Evolutionary conservation across 805 yeast species (phyloP).

Genomic region (Sungouiozyma ichnusensis): DNA sequence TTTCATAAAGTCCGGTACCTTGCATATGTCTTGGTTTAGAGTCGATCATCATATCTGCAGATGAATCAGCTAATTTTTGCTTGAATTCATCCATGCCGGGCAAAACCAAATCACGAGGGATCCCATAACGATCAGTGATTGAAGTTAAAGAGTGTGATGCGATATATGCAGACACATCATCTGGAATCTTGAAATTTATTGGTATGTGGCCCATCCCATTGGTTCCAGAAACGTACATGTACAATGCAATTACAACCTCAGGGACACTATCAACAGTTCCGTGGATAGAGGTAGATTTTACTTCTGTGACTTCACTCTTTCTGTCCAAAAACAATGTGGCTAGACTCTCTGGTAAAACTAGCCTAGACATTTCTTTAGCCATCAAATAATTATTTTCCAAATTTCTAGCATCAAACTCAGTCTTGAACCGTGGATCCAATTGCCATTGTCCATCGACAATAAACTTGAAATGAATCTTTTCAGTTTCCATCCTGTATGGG

Average conservation of each 20-base stretch:
- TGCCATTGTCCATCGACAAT: slow-evolving; percentile 63
- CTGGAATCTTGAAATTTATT: neutral
- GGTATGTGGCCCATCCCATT: neutral
- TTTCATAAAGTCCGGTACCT: no score
- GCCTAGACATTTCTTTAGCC: neutral
- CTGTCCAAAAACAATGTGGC: neutral
- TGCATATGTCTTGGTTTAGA: no score
- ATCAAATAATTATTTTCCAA: slow-evolving; percentile 29
- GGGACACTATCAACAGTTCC: neutral
- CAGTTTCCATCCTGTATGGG: slow-evolving; percentile 6
- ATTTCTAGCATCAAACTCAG: slow-evolving; percentile 27
- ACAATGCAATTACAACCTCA: neutral
- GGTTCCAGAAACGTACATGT: neutral
- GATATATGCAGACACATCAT: neutral
- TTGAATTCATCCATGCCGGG: neutral
- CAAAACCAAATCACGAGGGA: neutral
- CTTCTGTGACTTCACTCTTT: neutral
- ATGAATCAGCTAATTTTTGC: neutral
- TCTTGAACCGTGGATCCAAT: neutral
- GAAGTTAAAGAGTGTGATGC: neutral
- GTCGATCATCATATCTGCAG: neutral
- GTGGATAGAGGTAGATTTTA: neutral
- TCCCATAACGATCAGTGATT: neutral
- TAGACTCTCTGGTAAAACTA: neutral
- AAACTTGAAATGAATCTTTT: slow-evolving; percentile 39